phyloP scores from a whole-genome alignment of 2,329 filamentous ascomycete genomes.

The Talaromyces sp. region DNA sequence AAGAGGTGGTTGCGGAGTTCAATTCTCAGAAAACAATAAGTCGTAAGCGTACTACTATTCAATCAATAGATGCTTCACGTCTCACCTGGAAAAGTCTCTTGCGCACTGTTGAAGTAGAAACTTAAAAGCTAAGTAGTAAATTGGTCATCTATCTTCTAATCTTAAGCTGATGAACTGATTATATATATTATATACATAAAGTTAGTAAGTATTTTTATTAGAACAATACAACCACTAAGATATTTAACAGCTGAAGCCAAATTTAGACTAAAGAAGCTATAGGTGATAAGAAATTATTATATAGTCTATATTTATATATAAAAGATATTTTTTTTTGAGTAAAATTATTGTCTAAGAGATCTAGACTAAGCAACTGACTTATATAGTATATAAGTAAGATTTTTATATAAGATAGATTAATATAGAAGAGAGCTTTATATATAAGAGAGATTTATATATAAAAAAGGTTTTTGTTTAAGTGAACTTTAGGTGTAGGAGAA shows the following conservation, averaged over 20 bases:
- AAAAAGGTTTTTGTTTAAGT: not conserved
- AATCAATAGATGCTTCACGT: too few species aligned
- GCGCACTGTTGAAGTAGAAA: too few species aligned
- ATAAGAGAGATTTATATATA: not conserved
- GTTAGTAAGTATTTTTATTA: too few species aligned
- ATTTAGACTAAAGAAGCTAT: constrained; percentile 1
- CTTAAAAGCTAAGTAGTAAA: too few species aligned
- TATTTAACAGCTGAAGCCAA: not conserved
- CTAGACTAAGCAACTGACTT: not conserved
- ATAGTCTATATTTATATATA: not conserved
- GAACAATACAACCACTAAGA: too few species aligned
- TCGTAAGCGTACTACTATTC: too few species aligned
- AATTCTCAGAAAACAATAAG: too few species aligned
- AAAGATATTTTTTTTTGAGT: not conserved
- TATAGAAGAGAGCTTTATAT: not conserved
- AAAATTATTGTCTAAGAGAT: not conserved
- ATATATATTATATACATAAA: too few species aligned
- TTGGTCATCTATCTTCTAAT: too few species aligned
- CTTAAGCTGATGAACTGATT: too few species aligned
- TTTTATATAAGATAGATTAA: not conserved
- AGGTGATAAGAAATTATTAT: not conserved
- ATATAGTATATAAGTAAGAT: not conserved
- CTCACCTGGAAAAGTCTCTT: too few species aligned
- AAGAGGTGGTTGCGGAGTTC: too few species aligned
- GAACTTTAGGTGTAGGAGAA: constrained; percentile 1